Conservation (phyloP, 2,329 filamentous ascomycete genomes). For the Fusarium buxicola region DNA sequence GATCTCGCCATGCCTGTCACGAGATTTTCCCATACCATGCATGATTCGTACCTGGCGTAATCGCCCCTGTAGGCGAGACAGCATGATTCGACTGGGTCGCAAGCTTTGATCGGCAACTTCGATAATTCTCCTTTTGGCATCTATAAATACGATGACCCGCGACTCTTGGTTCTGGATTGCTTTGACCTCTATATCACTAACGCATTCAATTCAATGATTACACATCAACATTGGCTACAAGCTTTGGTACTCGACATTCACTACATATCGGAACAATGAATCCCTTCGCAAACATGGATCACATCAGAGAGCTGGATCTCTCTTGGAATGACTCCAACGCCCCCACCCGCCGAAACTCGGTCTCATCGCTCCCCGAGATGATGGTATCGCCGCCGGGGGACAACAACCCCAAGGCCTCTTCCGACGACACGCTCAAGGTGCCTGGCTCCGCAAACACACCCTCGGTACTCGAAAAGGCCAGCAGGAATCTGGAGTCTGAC, state of each 20-base stretch:
- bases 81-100: conserved; percentile 19
- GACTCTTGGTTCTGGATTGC: conserved; percentile 4
- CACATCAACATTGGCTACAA: conserved; percentile 12
- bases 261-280: not conserved
- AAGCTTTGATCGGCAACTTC: not conserved
- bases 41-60: conserved; percentile 38
- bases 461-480: conserved; percentile 26
- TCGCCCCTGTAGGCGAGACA: conserved; percentile 31
- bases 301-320: conserved; percentile 33
- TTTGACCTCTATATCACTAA: not conserved
- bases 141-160: conserved; percentile 26
- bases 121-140: not conserved
- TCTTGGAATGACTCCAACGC: conserved; percentile 43
- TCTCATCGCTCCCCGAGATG: conserved; percentile 20
- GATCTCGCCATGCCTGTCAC: conserved; percentile 19
- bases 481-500: not conserved
- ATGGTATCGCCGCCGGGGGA: conserved; percentile 18
- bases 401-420: conserved; percentile 19
- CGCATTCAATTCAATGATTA: conserved; percentile 10
- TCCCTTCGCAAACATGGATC: conserved; percentile 32
- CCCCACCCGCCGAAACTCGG: conserved; percentile 43
- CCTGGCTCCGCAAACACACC: conserved; percentile 4
- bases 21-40: conserved; percentile 37
- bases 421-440: conserved; percentile 14
- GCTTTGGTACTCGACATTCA: not conserved